Evolutionary conservation across 2,329 filamentous ascomycete genomes (phyloP), one percentile per base, ranked within the genome.

Genomic region (Geosmithia putterillii): DNA sequence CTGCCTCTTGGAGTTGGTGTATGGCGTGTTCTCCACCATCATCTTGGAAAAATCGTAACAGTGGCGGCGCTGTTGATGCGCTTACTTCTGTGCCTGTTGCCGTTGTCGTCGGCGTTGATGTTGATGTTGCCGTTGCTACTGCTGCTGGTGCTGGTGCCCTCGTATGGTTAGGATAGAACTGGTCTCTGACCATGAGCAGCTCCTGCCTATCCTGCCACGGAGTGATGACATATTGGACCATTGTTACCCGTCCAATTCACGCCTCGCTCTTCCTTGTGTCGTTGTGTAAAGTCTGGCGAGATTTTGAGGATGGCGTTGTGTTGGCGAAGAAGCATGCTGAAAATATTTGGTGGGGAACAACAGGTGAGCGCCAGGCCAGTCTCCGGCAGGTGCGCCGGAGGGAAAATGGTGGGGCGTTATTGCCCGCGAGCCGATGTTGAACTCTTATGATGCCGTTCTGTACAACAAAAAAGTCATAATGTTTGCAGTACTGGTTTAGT

Each of bases 181-280:
- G 73, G 43, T 65, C 59, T 47, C 83, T 75, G 43, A 87, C 75
- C 41, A 66, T 60, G 45, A 86, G 70, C 47, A 89, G 74, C 57
- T 87, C 82, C 45, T 63, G 56, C 44, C 70, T 72, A 58, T 75
- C 65, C 50, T 81, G 79, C 83, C 83, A 88, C 28, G 82, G 82
- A 44, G 82, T 86, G 54, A 83, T 78, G 48, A 81, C 70, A 62
- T 84, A 86, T 55, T 80, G 76, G 22, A 82, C 76, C 79, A 83
- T 84, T n/a, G n/a, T n/a, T n/a, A n/a, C n/a, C n/a, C n/a, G n/a
- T n/a, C n/a, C n/a, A n/a, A n/a, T n/a, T n/a, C n/a, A n/a, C n/a
- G n/a, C n/a, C n/a, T n/a, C 37, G 21, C n/a, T 23, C 10, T 15
- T 17, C 34, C 34, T 36, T 17, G 14, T 36, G 15, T 6, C 15